Base-by-base conservation (phyloP, 495 filamentous ascomycete genomes). In the Penicillium desertorum region DNA sequence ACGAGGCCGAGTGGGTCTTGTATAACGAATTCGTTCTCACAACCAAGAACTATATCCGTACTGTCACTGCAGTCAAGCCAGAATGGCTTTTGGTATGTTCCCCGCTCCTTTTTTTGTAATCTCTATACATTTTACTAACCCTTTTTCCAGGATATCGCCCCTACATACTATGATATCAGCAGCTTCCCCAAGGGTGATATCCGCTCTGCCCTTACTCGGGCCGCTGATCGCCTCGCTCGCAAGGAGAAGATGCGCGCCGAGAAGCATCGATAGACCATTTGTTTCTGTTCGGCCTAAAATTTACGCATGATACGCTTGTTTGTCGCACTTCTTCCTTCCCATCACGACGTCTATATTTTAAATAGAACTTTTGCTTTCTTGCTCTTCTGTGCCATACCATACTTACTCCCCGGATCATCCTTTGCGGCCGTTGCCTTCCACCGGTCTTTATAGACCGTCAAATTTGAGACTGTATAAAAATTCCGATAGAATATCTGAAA, bases 21-120 rank as follows among this genome's bases (percentile, higher is more conserved):
- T 99, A 99, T 72, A 96, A 99, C 67, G 94, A 99, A 71, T 99
- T 97, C 64, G 95, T 98, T 5, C 84, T 99, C 54, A 99, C 94
- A 1, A 91, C 86, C 9, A 98, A 98, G 81, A 95, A 97, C 71
- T 99, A 95, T 58, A 86, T 86, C 58, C 74, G 83, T 27, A 84
- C 79, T 0, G 77, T 85, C 19, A 86, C 83, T 16, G 76, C 79
- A 19, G 76, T 86, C 43, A 86, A 84, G 67, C 81, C 83, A 16
- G 75, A 79, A 53, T 99, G 94, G 94, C 80, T 99, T 50, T 70
- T 97, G 74, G 91, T 95, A 80, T 72, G 90, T 85, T 47, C 10
- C 42, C 39, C 23, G 51, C 47, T 7, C 19, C 59, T 42, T 11
- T 16, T 16, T 25, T 43, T 45, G 4, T 52, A 27, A 6, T 5